A percentile compares a stretch with the other conserved stretches of the same genome.
These are phyloP conservation scores for Chrysanthemum makinoi DNA, from an alignment of 129 eudicot genomes.

Conservation along the genomic window DNA sequence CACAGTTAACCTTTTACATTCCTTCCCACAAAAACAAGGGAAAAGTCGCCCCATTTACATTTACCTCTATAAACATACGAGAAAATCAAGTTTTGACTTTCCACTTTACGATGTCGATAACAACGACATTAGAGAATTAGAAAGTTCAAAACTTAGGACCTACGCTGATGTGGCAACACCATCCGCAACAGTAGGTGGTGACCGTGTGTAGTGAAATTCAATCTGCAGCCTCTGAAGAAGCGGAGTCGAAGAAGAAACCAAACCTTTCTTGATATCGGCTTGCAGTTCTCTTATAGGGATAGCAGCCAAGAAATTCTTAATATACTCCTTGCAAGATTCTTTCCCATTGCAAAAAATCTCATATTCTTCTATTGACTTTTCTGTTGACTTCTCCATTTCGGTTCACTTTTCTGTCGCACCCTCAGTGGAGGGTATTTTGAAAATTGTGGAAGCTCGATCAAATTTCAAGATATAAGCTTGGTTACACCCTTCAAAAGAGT, in stretches of 20 bases:
- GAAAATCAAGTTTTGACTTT: slow-evolving; percentile 17
- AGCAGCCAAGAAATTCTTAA: slow-evolving; percentile 81
- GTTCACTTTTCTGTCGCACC: slow-evolving; percentile 19
- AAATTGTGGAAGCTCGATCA: slow-evolving; percentile 55
- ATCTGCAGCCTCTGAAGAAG: slow-evolving; percentile 78
- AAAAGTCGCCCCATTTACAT: slow-evolving; percentile 28
- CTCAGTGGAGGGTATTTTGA: slow-evolving; percentile 45
- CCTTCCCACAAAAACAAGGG: slow-evolving; percentile 14
- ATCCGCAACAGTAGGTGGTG: slow-evolving; percentile 19
- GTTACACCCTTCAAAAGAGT: slow-evolving; percentile 84
- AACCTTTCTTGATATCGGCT: slow-evolving; percentile 73
- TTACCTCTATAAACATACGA: slow-evolving; percentile 11
- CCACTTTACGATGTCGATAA: slow-evolving; percentile 11
- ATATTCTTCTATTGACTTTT: slow-evolving; percentile 29
- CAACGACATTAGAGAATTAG: slow-evolving; percentile 7
- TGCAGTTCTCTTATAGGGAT: slow-evolving; percentile 79
- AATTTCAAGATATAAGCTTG: slow-evolving; percentile 89
- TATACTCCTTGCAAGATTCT: slow-evolving; percentile 81
- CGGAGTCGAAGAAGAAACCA: slow-evolving; percentile 45
- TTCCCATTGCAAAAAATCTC: slow-evolving; percentile 54
- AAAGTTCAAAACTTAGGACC: slow-evolving; percentile 18
- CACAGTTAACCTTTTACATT: slow-evolving; percentile 18
- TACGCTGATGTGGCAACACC: slow-evolving; percentile 15
- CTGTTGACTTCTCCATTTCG: too few species aligned
- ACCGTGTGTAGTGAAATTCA: slow-evolving; percentile 69